Evolutionary conservation across 2,329 filamentous ascomycete genomes (phyloP).

Genomic region (Zymoseptoria brevis): DNA sequence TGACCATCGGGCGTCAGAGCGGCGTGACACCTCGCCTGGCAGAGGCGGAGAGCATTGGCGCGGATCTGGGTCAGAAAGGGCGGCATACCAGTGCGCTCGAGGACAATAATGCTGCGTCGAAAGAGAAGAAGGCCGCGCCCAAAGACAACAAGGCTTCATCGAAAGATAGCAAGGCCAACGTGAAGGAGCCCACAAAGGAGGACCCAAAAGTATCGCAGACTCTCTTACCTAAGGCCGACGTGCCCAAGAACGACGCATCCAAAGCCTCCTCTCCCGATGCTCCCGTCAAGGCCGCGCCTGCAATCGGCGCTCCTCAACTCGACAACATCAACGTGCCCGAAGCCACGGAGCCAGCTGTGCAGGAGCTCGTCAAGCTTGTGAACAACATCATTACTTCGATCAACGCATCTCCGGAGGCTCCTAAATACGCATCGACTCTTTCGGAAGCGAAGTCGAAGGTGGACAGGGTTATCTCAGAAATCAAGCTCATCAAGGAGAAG

Average conservation of each 20-base stretch:
- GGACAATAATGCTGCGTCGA: slow-evolving; percentile 30
- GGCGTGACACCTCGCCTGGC: slow-evolving; percentile 75
- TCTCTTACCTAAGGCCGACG: slow-evolving; percentile 13
- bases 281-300: slow-evolving; percentile 42
- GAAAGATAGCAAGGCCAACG: slow-evolving; percentile 11
- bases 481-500: slow-evolving; percentile 62
- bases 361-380: slow-evolving; percentile 88
- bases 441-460: slow-evolving; percentile 80
- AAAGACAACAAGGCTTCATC: slow-evolving; percentile 8
- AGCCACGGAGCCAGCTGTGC: slow-evolving; percentile 77
- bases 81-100: slow-evolving; percentile 56
- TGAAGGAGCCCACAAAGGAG: slow-evolving; percentile 19
- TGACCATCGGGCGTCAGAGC: slow-evolving; percentile 78
- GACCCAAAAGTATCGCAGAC: slow-evolving; percentile 13
- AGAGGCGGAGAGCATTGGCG: slow-evolving; percentile 42
- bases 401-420: slow-evolving; percentile 73
- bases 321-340: slow-evolving; percentile 69
- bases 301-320: slow-evolving; percentile 52
- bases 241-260: slow-evolving; percentile 17
- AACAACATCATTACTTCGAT: slow-evolving; percentile 93
- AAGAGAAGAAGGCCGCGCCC: slow-evolving; percentile 13
- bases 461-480: slow-evolving; percentile 67
- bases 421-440: slow-evolving; percentile 70
- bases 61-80: slow-evolving; percentile 36
- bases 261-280: slow-evolving; percentile 38